Evolutionary conservation across 805 yeast genomes (phyloP).

Genomic region (Yamadazyma paraphyllophila): DNA sequence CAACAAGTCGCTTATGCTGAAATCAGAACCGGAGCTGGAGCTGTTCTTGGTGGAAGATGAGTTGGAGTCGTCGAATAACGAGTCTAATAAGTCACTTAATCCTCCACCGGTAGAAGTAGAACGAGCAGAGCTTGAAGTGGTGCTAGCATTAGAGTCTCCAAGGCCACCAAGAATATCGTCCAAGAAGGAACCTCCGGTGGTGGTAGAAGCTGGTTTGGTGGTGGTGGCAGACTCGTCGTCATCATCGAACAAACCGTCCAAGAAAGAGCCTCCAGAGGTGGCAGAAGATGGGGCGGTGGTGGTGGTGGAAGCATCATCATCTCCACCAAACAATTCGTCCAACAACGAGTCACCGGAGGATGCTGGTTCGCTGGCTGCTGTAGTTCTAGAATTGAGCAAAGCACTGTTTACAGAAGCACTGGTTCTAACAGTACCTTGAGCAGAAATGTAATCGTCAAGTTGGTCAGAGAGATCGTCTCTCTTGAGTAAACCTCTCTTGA

Average conservation of each 20-base stretch:
- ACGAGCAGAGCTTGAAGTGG: conserved; percentile 11
- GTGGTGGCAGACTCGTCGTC: conserved; percentile 11
- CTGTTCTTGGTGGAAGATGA: conserved; percentile 8
- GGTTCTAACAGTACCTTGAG: background rate
- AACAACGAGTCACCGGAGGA: conserved; percentile 11
- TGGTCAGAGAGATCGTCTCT: conserved; percentile 10
- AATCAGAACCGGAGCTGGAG: conserved; percentile 9
- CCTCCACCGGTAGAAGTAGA: conserved; percentile 14
- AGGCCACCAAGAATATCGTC: conserved; percentile 17
- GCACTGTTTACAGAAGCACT: background rate
- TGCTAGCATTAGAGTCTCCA: conserved; percentile 10
- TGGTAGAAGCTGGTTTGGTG: conserved; percentile 11
- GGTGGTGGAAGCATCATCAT: conserved; percentile 5
- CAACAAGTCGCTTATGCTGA: conserved; percentile 9
- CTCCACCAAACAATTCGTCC: conserved; percentile 12
- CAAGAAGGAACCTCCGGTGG: conserved; percentile 12
- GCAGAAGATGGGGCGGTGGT: conserved; percentile 1
- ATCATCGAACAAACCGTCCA: conserved; percentile 13
- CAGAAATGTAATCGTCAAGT: background rate
- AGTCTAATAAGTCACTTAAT: conserved; percentile 11
- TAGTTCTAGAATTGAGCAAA: conserved; percentile 1
- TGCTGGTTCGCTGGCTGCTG: conserved; percentile 8
- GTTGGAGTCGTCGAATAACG: conserved; percentile 9
- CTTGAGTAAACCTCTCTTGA: conserved; percentile 14
- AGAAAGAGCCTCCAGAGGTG: conserved; percentile 10